phyloP scores from a whole-genome alignment of 2,329 filamentous ascomycete species.

The Diplodia sapinea region DNA sequence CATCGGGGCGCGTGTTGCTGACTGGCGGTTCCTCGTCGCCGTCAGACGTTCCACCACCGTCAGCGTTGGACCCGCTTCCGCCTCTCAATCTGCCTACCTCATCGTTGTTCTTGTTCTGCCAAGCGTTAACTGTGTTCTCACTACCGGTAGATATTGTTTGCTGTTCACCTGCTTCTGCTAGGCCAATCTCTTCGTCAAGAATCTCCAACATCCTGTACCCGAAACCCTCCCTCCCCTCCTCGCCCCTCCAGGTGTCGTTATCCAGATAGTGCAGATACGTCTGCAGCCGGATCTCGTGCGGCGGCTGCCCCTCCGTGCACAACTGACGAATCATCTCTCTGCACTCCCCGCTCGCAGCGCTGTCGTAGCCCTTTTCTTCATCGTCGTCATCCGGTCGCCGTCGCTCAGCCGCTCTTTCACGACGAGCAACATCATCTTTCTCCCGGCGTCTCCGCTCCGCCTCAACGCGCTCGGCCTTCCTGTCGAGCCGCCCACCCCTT shows the following conservation, averaged over 20 bases:
- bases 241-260: not conserved
- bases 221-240: not conserved
- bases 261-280: not conserved
- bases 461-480: not conserved
- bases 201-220: not conserved
- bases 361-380: not conserved
- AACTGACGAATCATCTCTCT: not conserved
- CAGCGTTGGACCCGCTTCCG: not conserved
- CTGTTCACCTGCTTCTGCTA: not conserved
- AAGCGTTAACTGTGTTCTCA: not conserved
- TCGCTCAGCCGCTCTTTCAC: not conserved
- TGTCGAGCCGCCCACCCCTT: not conserved
- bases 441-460: not conserved
- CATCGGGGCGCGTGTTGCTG: not conserved
- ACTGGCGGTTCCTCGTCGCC: not conserved
- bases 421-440: not conserved
- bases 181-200: not conserved
- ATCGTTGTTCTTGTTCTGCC: not conserved
- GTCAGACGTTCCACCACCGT: not conserved
- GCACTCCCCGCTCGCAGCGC: not conserved
- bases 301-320: not conserved
- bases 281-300: not conserved
- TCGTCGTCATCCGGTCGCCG: not conserved
- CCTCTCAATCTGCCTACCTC: not conserved
- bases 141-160: not conserved